phyloP scores from a whole-genome alignment of 768 basidiomycete species.

The Nevesoporus exiguus region DNA sequence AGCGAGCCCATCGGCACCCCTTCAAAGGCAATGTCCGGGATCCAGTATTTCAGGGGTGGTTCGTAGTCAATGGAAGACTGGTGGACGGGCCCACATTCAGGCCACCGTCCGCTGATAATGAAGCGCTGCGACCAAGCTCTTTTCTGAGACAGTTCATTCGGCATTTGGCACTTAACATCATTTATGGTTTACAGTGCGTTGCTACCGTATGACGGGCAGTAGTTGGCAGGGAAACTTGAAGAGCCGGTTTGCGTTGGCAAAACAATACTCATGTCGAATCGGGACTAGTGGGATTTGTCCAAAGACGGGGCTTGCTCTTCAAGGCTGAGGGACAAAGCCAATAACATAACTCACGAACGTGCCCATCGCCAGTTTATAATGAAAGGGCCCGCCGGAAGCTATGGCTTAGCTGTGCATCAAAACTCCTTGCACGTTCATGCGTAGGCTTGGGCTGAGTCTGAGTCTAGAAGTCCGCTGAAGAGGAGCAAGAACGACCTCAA shows the following conservation, averaged over 20 bases:
- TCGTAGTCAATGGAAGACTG: background rate
- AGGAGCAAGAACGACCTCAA: too few species aligned
- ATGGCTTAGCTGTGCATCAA: background rate
- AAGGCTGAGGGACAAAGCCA: too few species aligned
- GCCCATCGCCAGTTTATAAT: too few species aligned
- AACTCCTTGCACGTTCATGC: too few species aligned
- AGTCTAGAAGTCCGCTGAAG: too few species aligned
- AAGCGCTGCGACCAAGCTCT: background rate
- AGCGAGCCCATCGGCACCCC: conserved; percentile 6
- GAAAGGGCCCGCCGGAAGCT: too few species aligned
- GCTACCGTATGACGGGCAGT: background rate
- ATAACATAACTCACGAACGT: background rate
- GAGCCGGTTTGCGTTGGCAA: conserved; percentile 1
- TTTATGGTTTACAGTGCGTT: background rate
- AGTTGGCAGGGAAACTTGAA: background rate
- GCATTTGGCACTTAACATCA: background rate
- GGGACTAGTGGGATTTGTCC: background rate
- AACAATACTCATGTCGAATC: conserved; percentile 3
- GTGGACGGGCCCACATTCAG: background rate
- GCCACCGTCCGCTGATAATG: background rate
- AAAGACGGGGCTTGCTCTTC: background rate
- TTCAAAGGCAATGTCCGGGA: background rate
- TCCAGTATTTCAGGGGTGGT: background rate
- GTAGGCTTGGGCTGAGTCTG: too few species aligned
- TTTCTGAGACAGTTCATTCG: background rate